Percentiles rank a stretch among this genome's conserved stretches.
Conservation (phyloP, 2,329 filamentous ascomycete genomes). For the Nothophaeocryptopus gaeumannii region DNA sequence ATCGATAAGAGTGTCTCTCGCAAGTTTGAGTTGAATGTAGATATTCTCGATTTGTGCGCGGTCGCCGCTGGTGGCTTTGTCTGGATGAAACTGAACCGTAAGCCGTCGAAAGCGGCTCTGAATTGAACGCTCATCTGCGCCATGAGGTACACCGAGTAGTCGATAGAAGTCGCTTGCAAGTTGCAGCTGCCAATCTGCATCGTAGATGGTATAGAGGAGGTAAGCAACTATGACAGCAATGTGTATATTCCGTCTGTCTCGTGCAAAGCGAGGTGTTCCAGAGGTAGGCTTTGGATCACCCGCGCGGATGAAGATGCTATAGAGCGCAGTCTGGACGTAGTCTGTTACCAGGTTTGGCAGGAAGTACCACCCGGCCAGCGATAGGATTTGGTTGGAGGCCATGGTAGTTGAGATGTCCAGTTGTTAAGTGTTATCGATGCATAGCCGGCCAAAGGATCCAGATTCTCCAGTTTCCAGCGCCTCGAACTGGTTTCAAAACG, state of each 20-base stretch:
- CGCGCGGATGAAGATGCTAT: constrained; percentile 82
- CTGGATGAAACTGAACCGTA: constrained; percentile 69
- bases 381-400: constrained; percentile 49
- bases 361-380: constrained; percentile 60
- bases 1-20: constrained; percentile 77
- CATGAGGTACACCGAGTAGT: constrained; percentile 66
- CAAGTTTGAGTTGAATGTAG: constrained; percentile 81
- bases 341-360: constrained; percentile 68
- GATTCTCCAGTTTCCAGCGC: no score
- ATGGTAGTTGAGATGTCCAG: constrained; percentile 9
- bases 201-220: constrained; percentile 87
- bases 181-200: constrained; percentile 79
- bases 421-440: constrained; percentile 5
- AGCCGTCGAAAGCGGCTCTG: constrained; percentile 82
- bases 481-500: no score
- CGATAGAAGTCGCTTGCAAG: constrained; percentile 73
- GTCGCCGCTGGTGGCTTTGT: constrained; percentile 61
- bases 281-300: constrained; percentile 74
- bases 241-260: constrained; percentile 78
- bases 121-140: constrained; percentile 70
- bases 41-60: constrained; percentile 47
- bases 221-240: constrained; percentile 79
- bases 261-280: constrained; percentile 64
- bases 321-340: constrained; percentile 77
- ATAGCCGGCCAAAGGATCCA: background rate